Evolutionary conservation across 2,329 filamentous ascomycete genomes (phyloP), one percentile per base, ranked within the genome.

Genomic region (Aureobasidium sp.): DNA sequence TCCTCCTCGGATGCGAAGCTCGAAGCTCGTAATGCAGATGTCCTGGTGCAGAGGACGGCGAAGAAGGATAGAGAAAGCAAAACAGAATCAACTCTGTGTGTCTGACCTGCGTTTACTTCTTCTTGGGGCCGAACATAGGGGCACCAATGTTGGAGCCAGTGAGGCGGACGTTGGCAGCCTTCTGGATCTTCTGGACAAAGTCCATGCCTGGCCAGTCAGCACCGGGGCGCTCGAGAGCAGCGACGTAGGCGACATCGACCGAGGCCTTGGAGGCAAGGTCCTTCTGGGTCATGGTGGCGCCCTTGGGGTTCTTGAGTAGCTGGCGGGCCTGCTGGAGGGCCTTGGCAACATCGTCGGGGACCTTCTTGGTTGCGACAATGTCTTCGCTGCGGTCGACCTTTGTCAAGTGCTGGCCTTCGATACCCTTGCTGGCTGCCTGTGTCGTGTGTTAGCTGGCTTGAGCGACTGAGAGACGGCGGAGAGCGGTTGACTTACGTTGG

Each of bases 371-470:
- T 81, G 96, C 96, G 78, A 97, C 88, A 78, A 97, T 96, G 75
- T 97, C 94, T 81, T 97, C 92, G 74, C 86, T 87, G 68, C 93
- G 92, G 82, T 97, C 94, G 76, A 99, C 92, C 82, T 97, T 97
- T 68, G 94, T 97, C 67, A 97, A 83, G 74, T 90, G 92, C 79
- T 99, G 94, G 69, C 94, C 94, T 78, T 97, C 93, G 67, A 69
- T 68, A 65, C 64, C 62, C 57, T 72, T 73, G 64, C 63, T 65
- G 44, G 66, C 63, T 42, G 70, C 68, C 71, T 74, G 63, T 41
- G 47, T n/a, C 16, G 32, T 3, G 32, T 81, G 70, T 80, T 77
- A 66, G 80, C 10, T 30, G 30, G 81, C 69, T 79, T 76, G 25
- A n/a, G 5, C 8, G 10, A 32, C 1, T 21, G 21, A 21, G 21